phyloP scores from a whole-genome alignment of 164 flowering plant species.

The Stephania japonica region DNA sequence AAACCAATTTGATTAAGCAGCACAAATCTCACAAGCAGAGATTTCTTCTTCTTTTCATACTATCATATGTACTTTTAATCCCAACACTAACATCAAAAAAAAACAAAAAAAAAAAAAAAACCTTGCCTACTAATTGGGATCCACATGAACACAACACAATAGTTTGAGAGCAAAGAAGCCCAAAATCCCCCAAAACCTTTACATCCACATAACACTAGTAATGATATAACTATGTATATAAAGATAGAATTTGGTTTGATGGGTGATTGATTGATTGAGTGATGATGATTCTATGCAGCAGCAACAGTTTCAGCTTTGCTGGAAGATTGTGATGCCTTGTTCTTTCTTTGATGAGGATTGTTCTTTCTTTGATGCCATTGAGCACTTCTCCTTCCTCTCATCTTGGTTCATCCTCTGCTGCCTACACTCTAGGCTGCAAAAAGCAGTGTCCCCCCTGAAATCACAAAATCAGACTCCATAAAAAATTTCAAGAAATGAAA shows the following conservation, averaged over 20 bases:
- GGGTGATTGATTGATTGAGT: background rate
- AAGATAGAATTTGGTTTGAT: too few relatives aligned
- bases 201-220: background rate
- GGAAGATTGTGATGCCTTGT: slow-evolving; percentile 26
- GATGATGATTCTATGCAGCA: slow-evolving; percentile 16
- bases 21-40: background rate
- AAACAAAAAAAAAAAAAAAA: background rate
- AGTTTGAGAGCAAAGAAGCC: background rate
- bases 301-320: slow-evolving; percentile 32
- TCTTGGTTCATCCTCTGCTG: slow-evolving; percentile 56
- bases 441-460: slow-evolving; percentile 57
- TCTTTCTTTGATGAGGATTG: slow-evolving; percentile 5
- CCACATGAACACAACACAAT: background rate
- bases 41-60: background rate
- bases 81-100: background rate
- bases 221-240: too few relatives aligned
- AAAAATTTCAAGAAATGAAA: background rate
- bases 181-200: background rate
- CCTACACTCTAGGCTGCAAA: slow-evolving; percentile 61
- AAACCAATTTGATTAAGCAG: background rate
- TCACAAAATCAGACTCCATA: background rate
- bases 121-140: background rate
- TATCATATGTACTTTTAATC: background rate
- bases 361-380: slow-evolving; percentile 21
- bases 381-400: slow-evolving; percentile 50